Evolutionary conservation across 2,329 filamentous ascomycete species (phyloP).

Genomic region (Apiospora marii): DNA sequence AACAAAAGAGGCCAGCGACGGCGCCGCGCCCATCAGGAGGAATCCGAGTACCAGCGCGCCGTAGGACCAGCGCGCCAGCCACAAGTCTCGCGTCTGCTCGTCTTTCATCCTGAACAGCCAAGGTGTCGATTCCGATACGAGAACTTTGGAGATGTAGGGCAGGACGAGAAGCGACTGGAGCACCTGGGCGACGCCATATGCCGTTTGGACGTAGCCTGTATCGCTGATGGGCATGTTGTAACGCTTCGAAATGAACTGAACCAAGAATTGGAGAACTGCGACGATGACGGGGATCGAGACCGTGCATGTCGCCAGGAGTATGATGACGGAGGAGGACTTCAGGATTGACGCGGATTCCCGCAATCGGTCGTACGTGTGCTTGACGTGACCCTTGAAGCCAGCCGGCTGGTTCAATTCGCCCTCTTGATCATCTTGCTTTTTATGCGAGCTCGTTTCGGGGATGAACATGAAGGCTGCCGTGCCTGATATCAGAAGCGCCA

Average conservation of each 20-base stretch:
- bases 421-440: constrained; percentile 7
- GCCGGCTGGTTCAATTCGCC: background rate
- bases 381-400: constrained; percentile 1
- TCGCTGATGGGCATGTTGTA: constrained; percentile 39
- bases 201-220: constrained; percentile 43
- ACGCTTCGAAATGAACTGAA: constrained; percentile 43
- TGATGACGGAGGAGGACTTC: constrained; percentile 29
- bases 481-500: constrained; percentile 1
- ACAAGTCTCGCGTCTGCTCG: constrained; percentile 40
- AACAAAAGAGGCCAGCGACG: constrained; percentile 37
- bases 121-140: constrained; percentile 35
- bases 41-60: constrained; percentile 35
- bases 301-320: constrained; percentile 30
- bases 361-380: constrained; percentile 24
- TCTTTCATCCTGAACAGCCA: constrained; percentile 31
- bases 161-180: constrained; percentile 39
- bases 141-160: constrained; percentile 35
- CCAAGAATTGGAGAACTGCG: constrained; percentile 33
- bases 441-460: constrained; percentile 30
- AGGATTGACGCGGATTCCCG: constrained; percentile 27
- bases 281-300: constrained; percentile 25
- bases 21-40: constrained; percentile 37
- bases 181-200: constrained; percentile 39
- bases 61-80: constrained; percentile 39
- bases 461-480: constrained; percentile 23